Conservation (phyloP, 345 rosid species). For the Dipteronia sinensis region DNA sequence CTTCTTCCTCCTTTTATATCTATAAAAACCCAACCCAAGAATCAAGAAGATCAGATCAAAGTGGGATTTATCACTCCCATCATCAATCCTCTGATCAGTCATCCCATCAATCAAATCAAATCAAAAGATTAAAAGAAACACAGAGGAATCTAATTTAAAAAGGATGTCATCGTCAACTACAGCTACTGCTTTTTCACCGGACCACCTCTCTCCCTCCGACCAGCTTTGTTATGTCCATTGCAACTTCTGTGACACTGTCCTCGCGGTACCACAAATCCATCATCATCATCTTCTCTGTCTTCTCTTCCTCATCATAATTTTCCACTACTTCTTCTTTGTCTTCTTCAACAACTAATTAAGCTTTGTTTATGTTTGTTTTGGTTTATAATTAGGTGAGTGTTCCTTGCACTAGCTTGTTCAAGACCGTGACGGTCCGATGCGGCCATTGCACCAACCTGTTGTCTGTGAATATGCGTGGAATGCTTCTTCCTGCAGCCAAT, state of each 20-base stretch:
- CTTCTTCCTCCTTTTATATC: constrained; percentile 16
- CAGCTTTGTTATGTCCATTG: constrained; percentile 99
- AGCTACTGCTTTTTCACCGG: constrained; percentile 79
- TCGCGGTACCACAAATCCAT: constrained; percentile 55
- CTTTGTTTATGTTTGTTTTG: constrained; percentile 1
- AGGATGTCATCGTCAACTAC: constrained; percentile 71
- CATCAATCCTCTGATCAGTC: constrained; percentile 64
- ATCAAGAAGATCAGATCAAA: constrained; percentile 65
- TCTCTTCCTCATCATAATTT: no score
- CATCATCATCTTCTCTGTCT: constrained; percentile 7
- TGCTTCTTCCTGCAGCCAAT: constrained; percentile 68
- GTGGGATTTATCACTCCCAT: constrained; percentile 43
- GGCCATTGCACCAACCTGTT: constrained; percentile 95
- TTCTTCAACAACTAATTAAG: not conserved
- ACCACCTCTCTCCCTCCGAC: constrained; percentile 88
- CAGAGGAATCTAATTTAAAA: constrained; percentile 11
- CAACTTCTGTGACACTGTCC: constrained; percentile 89
- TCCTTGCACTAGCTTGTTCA: constrained; percentile 94
- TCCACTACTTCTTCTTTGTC: not conserved
- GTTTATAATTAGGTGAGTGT: constrained; percentile 70
- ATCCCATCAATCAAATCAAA: constrained; percentile 83
- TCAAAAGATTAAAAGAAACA: constrained; percentile 37
- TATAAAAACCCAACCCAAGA: constrained; percentile 55
- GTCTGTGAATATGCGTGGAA: constrained; percentile 74
- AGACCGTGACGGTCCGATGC: constrained; percentile 92